Evolutionary conservation across 441 rosid species (phyloP).

Genomic region (Adansonia gregorii): DNA sequence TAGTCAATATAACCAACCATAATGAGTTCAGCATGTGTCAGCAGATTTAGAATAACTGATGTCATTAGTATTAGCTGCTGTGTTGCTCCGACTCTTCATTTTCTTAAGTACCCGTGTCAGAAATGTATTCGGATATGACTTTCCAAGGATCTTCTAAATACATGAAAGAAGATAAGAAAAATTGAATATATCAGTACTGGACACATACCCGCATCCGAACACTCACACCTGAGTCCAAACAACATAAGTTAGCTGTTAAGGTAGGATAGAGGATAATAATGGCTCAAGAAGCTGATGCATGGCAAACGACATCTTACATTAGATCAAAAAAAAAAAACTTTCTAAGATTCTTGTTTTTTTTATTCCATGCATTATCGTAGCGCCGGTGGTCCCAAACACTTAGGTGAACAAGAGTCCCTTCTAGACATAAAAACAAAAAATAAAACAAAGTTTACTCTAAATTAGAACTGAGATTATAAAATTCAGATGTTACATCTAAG

Average conservation of each 20-base stretch:
- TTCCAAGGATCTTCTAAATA: too few species aligned
- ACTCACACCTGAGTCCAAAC: too few species aligned
- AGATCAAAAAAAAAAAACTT: neutral
- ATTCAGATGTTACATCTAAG: neutral
- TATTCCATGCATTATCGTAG: neutral
- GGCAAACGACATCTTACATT: neutral
- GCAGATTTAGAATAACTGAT: neutral
- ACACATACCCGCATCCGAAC: too few species aligned
- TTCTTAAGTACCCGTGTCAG: too few species aligned
- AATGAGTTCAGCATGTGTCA: neutral
- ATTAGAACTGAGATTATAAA: conserved; percentile 7
- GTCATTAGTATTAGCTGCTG: neutral
- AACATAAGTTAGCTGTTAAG: neutral
- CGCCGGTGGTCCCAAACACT: too few species aligned
- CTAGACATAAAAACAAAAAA: neutral
- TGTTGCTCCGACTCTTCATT: neutral
- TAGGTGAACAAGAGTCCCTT: neutral
- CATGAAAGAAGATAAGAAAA: too few species aligned
- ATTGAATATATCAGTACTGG: too few species aligned
- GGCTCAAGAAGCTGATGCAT: conserved; percentile 3
- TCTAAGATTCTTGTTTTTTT: neutral
- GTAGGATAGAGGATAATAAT: neutral
- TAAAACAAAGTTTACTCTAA: neutral
- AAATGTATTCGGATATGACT: too few species aligned
- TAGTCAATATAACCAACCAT: neutral